phyloP scores from a whole-genome alignment of 768 basidiomycete species.

The Lepiota brunneoincarnata region DNA sequence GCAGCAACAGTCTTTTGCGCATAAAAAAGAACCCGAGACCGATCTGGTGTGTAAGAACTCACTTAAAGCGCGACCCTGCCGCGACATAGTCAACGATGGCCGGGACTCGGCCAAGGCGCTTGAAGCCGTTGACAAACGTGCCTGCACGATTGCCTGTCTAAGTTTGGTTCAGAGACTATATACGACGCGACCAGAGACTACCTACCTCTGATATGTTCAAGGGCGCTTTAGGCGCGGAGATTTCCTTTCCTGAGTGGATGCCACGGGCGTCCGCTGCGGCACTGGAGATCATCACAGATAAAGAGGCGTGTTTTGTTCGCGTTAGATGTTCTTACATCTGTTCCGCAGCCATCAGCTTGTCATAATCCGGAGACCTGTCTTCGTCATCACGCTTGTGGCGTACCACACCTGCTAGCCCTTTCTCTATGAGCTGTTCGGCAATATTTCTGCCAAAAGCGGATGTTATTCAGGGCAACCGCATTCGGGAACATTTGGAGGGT shows the following conservation, averaged over 20 bases:
- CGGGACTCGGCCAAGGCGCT: conserved; percentile 78
- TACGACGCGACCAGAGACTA: background rate
- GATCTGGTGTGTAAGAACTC: conserved; percentile 15
- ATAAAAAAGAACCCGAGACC: background rate
- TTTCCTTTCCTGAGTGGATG: conserved; percentile 91
- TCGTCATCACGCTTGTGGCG: conserved; percentile 95
- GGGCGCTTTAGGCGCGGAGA: conserved; percentile 73
- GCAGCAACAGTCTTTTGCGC: conserved; percentile 64
- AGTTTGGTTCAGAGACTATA: conserved; percentile 5
- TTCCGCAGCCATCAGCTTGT: conserved; percentile 94
- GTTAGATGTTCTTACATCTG: conserved; percentile 59
- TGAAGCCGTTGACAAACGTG: conserved; percentile 89
- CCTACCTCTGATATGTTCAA: conserved; percentile 89
- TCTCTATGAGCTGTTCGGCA: conserved; percentile 91
- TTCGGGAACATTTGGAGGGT: background rate
- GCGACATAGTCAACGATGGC: conserved; percentile 94
- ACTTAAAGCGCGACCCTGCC: conserved; percentile 96
- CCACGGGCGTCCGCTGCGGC: conserved; percentile 78
- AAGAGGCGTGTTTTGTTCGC: background rate
- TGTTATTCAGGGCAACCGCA: background rate
- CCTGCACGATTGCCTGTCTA: conserved; percentile 72
- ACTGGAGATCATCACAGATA: conserved; percentile 33
- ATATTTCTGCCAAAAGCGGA: conserved; percentile 58
- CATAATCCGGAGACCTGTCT: conserved; percentile 92
- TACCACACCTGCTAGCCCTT: conserved; percentile 85